These are phyloP conservation scores for Xylaria sp. DNA, from an alignment of 2,329 filamentous ascomycete genomes.

Conservation along the genomic window DNA sequence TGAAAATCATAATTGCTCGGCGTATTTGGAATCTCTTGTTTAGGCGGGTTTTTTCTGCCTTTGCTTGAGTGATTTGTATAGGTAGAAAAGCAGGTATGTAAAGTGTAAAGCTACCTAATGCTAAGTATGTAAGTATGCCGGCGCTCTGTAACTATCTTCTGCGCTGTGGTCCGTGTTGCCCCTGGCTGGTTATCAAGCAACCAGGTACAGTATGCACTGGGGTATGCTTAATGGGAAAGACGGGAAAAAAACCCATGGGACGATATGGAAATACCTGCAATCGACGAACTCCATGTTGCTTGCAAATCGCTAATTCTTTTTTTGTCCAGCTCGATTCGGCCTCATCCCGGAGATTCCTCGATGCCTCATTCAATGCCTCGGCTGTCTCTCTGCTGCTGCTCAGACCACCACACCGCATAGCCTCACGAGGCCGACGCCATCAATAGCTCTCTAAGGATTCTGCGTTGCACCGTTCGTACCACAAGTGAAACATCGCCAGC, in stretches of 20 bases:
- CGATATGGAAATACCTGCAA: slow-evolving; percentile 26
- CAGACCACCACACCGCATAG: slow-evolving; percentile 28
- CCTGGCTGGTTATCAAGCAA: slow-evolving; percentile 22
- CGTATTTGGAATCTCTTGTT: slow-evolving; percentile 38
- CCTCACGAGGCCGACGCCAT: slow-evolving; percentile 30
- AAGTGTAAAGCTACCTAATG: background rate
- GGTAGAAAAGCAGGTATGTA: background rate
- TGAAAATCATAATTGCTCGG: slow-evolving; percentile 25
- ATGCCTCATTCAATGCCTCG: slow-evolving; percentile 36
- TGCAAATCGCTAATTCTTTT: slow-evolving; percentile 10
- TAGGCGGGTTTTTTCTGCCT: slow-evolving; percentile 1
- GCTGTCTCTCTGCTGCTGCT: slow-evolving; percentile 14
- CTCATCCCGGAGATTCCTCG: slow-evolving; percentile 32
- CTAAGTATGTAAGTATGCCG: slow-evolving; percentile 4
- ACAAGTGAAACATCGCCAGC: slow-evolving; percentile 35
- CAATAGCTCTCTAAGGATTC: slow-evolving; percentile 27
- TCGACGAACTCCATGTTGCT: slow-evolving; percentile 21
- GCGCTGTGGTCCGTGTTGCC: slow-evolving; percentile 32
- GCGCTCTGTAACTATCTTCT: slow-evolving; percentile 18
- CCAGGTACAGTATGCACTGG: slow-evolving; percentile 1
- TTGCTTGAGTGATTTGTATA: slow-evolving; percentile 26
- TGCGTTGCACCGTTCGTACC: slow-evolving; percentile 28
- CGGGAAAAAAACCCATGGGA: slow-evolving; percentile 5
- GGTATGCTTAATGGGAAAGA: slow-evolving; percentile 15
- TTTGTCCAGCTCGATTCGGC: slow-evolving; percentile 26